Evolutionary conservation across 768 basidiomycete species (phyloP), one percentile per base, ranked within the genome.

Genomic region (Collybia nuda): DNA sequence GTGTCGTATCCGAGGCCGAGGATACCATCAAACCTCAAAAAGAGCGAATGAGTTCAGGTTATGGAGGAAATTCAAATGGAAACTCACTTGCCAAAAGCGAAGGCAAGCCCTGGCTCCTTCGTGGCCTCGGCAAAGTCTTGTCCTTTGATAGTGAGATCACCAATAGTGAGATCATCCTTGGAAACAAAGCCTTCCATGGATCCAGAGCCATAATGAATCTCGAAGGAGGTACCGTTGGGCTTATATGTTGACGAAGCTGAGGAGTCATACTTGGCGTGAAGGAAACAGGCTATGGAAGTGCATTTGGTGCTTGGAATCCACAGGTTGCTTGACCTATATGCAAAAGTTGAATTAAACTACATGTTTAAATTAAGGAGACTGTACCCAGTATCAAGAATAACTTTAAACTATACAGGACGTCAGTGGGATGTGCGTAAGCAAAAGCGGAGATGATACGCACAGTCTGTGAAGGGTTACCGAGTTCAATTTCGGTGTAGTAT

Each of bases 101-200:
- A 99, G 5, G 95, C 87, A 43, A 99, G 85, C 40, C 97, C 97
- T 18, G 97, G 97, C 65, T 98, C 96, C 69, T 93, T 91, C 51
- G 85, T 87, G 1, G 95, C 93, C 73, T 98, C 97, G 8, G 94
- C 96, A 60, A 99, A 99, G 63, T 93, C 87, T 65, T 91, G 90
- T 11, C 70, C 54, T 59, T 73, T 76, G 67, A 99, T 79, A 22
- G 67, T 67, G 40, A 99, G 65, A 65, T 97, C 97, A 35, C 93
- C 93, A 52, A 99, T 93, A 6, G 67, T 65, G 44, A 98, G 70
- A 3, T 63, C 64, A 60, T 99, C 97, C 52, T 82, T 84, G 9
- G 94, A 98, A 48, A 98, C 88, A 64, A 89, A 93, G 49, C 97
- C 97, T 65, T 97, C 87, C 85, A 99, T 93, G 1, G 94, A 93